phyloP scores from a whole-genome alignment of 73 alveolate genomes.

The Tetrahymena borealis region DNA sequence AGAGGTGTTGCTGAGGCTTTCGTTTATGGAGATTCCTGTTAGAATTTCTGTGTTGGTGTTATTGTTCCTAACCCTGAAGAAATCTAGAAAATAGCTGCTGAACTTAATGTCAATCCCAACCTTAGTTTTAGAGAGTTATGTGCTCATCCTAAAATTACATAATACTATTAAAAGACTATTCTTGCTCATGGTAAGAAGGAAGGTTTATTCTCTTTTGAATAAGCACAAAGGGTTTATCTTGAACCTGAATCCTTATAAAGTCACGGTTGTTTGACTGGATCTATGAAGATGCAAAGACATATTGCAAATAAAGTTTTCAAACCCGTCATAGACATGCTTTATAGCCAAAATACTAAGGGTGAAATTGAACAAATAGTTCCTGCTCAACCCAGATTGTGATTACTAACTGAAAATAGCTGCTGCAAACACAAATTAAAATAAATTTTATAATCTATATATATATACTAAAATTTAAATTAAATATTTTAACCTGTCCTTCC shows the following conservation, averaged over 20 bases:
- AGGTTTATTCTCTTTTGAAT: neutral
- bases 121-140: conserved; percentile 28
- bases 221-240: neutral
- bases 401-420: no score
- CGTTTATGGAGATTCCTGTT: conserved; percentile 87
- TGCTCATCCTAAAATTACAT: neutral
- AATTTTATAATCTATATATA: no score
- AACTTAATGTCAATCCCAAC: neutral
- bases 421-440: no score
- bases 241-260: neutral
- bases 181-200: conserved; percentile 6
- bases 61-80: conserved; percentile 71
- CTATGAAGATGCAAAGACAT: conserved; percentile 13
- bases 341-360: neutral
- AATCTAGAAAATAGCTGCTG: conserved; percentile 44
- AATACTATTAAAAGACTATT: neutral
- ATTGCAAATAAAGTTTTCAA: neutral
- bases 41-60: conserved; percentile 60
- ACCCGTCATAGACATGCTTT: neutral
- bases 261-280: neutral
- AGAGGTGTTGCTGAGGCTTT: conserved; percentile 67
- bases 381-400: neutral
- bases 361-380: neutral
- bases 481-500: no score
- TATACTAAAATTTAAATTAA: no score